Evolutionary conservation across 2,329 filamentous ascomycete species (phyloP).

Genomic region (Westerdykella ornata): DNA sequence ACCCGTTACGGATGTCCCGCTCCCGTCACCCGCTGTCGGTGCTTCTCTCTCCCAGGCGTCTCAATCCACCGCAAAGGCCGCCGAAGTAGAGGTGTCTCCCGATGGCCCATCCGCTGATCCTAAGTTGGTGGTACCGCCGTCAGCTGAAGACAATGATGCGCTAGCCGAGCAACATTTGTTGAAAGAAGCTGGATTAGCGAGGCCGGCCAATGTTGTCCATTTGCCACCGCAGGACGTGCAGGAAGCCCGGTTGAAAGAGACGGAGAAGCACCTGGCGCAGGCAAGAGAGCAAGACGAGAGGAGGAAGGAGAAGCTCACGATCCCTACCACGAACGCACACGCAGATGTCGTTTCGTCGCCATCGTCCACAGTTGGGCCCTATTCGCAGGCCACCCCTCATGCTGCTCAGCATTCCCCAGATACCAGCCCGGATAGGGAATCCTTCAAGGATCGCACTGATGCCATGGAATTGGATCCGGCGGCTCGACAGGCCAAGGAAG

Average conservation of each 20-base stretch:
- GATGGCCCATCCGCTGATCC: constrained; percentile 21
- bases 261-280: constrained; percentile 35
- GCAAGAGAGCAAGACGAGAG: constrained; percentile 33
- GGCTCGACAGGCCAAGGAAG: constrained; percentile 38
- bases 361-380: constrained; percentile 60
- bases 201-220: constrained; percentile 38
- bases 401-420: constrained; percentile 63
- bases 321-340: constrained; percentile 18
- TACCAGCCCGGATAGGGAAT: constrained; percentile 64
- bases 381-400: constrained; percentile 66
- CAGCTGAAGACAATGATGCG: constrained; percentile 30
- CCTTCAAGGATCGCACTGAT: constrained; percentile 36
- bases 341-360: constrained; percentile 43
- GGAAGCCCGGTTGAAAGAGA: constrained; percentile 42
- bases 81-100: neutral
- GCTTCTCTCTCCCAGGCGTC: too few relatives aligned
- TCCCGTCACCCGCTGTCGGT: constrained; percentile 1
- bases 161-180: constrained; percentile 13
- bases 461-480: constrained; percentile 32
- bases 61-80: too few relatives aligned
- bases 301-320: constrained; percentile 32
- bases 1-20: constrained; percentile 8
- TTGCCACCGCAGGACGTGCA: constrained; percentile 47
- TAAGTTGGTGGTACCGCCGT: constrained; percentile 21
- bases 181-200: constrained; percentile 6